Base-by-base conservation (phyloP, 2,329 filamentous ascomycete genomes). In the Colletotrichum australisinense region DNA sequence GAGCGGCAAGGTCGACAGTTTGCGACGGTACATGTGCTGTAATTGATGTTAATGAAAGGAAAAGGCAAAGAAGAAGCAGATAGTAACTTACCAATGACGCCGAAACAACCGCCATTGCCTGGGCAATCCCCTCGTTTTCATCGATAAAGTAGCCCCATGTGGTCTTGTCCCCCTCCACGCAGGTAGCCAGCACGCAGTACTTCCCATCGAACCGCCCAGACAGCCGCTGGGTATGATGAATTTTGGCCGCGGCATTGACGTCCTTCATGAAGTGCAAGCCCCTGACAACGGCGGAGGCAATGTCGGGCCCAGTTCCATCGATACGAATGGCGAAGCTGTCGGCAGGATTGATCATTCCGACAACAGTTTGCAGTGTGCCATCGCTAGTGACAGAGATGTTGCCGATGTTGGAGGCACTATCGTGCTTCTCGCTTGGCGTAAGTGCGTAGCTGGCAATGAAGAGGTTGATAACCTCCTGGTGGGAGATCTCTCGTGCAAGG, bases 201-300 rank as follows among this genome's bases (percentile, higher is more conserved):
- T 28, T 65, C 3, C 60, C 59, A 11, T 52, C 35, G 5, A 58
- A 46, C 14, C 42, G 49, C 12, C 16, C 24, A 32, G 26, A 24
- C 3, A 69, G 59, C 52, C n/a, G 28, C 22, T 69, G 67, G 3
- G 38, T 52, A 6, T 69, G 59, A 49, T 59, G 30, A 12, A 57
- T 38, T 24, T 57, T 28, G 7, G 60, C 59, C 11, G 28, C 12
- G 9, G 38, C 59, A n/a, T 63, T 30, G 3, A 22, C 28, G n/a
- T 30, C 60, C n/a, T 64, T 69, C 38, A 65, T 69, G 53, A 69
- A 69, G 11, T 46, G 35, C 19, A 69, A 52, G n/a, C 67, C 67
- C 52, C 28, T 64, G 16, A 69, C 32, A 55, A 59, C 59, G 2
- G 67, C 67, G 7, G 52, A 69, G 9, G 35, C 35, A 1, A 69